Conservation (phyloP, 225 moss, liverwort and hornwort genomes). For the Neckera pumila region DNA sequence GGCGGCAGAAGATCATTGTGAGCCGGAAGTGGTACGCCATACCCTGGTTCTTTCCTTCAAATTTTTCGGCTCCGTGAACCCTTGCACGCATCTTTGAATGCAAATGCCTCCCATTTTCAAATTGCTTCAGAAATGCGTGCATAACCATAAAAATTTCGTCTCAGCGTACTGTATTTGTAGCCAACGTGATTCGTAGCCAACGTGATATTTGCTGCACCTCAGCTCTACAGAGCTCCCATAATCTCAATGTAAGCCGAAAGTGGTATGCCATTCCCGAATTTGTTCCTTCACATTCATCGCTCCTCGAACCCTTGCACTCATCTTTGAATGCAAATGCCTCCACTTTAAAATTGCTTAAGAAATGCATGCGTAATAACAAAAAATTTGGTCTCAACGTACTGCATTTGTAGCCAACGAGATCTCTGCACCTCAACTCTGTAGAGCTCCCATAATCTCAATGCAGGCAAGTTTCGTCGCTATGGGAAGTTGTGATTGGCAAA, state of each 20-base stretch:
- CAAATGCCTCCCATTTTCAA: neutral
- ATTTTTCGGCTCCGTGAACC: neutral
- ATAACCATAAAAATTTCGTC: no score
- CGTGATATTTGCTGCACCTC: no score
- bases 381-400: neutral
- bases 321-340: neutral
- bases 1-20: conserved; percentile 64
- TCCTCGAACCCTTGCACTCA: neutral
- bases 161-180: no score
- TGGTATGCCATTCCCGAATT: conserved; percentile 7
- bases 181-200: neutral
- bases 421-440: neutral
- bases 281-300: neutral
- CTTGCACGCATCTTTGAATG: neutral
- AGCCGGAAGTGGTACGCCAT: conserved; percentile 62
- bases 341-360: neutral
- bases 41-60: neutral
- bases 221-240: neutral
- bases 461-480: neutral
- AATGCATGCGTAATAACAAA: neutral
- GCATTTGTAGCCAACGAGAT: neutral
- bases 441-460: neutral
- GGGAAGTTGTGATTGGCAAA: neutral
- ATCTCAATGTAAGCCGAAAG: conserved; percentile 29
- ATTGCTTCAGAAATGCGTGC: neutral